Conservation (phyloP, 495 filamentous ascomycete species). For the Penicillium samsonianum region DNA sequence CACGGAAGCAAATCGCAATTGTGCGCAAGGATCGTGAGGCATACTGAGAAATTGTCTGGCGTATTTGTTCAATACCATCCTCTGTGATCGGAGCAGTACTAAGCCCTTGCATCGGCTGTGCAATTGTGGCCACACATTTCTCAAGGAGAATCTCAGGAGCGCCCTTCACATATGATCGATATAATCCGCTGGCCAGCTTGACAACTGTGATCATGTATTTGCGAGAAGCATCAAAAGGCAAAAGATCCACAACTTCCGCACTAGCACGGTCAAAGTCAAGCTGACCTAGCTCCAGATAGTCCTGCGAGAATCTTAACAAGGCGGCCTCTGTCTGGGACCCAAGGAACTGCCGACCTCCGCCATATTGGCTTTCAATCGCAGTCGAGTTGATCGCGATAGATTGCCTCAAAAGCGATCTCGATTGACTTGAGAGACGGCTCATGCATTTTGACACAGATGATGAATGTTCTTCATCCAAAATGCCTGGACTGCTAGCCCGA, state of each 20-base stretch:
- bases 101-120: not conserved
- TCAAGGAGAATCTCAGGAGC: constrained; percentile 57
- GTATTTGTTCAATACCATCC: not conserved
- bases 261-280: constrained; percentile 51
- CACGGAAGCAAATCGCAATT: constrained; percentile 54
- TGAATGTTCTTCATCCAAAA: not conserved
- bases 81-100: not conserved
- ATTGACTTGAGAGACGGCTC: not conserved
- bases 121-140: constrained; percentile 31
- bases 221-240: constrained; percentile 60
- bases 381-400: constrained; percentile 58
- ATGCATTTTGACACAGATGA: not conserved
- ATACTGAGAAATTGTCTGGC: constrained; percentile 4
- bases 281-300: constrained; percentile 51
- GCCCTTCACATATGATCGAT: constrained; percentile 59
- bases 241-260: constrained; percentile 51
- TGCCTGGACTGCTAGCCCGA: not conserved
- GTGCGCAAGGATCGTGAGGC: constrained; percentile 35
- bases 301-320: constrained; percentile 53
- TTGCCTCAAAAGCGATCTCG: constrained; percentile 21
- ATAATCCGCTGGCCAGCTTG: constrained; percentile 50
- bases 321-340: constrained; percentile 63
- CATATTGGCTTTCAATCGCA: constrained; percentile 54
- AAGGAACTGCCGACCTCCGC: constrained; percentile 51
- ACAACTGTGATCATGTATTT: constrained; percentile 60